Evolutionary conservation across 306 rosid species (phyloP).

Genomic region (Cicer judaicum): DNA sequence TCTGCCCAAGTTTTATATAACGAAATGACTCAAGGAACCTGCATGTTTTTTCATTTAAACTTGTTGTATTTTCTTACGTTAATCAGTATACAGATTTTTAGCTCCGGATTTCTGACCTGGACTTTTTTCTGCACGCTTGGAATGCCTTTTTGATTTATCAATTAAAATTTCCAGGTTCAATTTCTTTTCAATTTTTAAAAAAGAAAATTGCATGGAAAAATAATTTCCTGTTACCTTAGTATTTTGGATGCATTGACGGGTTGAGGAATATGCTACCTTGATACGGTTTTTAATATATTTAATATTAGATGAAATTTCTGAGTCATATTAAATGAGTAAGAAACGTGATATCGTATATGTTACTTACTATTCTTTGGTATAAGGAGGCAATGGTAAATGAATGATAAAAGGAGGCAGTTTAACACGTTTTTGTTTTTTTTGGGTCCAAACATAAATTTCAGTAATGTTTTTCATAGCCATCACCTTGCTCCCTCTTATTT

Average conservation of each 20-base stretch:
- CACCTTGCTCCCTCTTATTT: no score
- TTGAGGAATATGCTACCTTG: neutral
- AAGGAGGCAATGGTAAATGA: neutral
- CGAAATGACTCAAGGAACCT: constrained; percentile 20
- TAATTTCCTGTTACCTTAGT: neutral
- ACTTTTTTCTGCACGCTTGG: neutral
- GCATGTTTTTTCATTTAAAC: neutral
- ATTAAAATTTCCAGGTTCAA: neutral
- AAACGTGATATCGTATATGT: no score
- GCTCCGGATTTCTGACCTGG: neutral
- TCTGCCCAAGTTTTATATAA: constrained; percentile 65
- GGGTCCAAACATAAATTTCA: no score
- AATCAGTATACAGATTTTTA: neutral
- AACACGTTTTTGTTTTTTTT: no score
- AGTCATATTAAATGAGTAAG: neutral
- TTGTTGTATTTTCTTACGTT: constrained; percentile 30
- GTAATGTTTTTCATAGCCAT: no score
- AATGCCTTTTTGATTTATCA: neutral
- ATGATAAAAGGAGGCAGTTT: no score
- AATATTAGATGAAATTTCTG: neutral
- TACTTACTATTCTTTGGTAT: neutral
- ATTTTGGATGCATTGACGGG: neutral
- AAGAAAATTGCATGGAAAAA: neutral
- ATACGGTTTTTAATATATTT: neutral
- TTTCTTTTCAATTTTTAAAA: neutral